Percentiles rank a stretch among this genome's conserved stretches.
phyloP scores from a whole-genome alignment of 1,139 yeast species.

The Meyerozyma elateridarum region DNA sequence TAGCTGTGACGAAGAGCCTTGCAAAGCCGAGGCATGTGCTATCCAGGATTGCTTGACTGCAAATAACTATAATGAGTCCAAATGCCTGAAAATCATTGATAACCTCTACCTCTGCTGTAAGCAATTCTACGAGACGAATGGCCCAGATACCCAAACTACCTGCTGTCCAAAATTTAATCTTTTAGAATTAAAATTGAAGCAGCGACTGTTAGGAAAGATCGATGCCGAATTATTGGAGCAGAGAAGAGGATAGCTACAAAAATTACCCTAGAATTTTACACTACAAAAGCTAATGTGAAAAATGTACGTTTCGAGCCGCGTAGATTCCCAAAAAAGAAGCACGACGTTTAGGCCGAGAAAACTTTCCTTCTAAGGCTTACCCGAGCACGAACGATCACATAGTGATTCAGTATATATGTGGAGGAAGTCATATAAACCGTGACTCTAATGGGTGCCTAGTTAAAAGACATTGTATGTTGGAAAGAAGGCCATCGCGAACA shows the following conservation, averaged over 20 bases:
- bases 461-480: slow-evolving; percentile 66
- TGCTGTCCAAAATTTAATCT: slow-evolving; percentile 64
- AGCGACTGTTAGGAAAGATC: slow-evolving; percentile 45
- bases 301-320: slow-evolving; percentile 74
- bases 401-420: slow-evolving; percentile 46
- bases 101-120: slow-evolving; percentile 58
- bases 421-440: slow-evolving; percentile 57
- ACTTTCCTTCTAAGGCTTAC: slow-evolving; percentile 74
- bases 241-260: slow-evolving; percentile 5
- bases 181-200: slow-evolving; percentile 53
- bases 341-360: slow-evolving; percentile 63
- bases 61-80: slow-evolving; percentile 56
- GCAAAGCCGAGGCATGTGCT: slow-evolving; percentile 66
- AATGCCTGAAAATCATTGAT: slow-evolving; percentile 57
- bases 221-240: slow-evolving; percentile 46
- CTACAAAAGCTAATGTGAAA: slow-evolving; percentile 5
- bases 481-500: slow-evolving; percentile 15
- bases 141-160: slow-evolving; percentile 49
- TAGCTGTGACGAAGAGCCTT: slow-evolving; percentile 33
- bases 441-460: slow-evolving; percentile 93
- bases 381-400: slow-evolving; percentile 79
- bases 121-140: slow-evolving; percentile 48
- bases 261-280: not conserved
- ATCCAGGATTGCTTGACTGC: slow-evolving; percentile 59
- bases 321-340: slow-evolving; percentile 41